Evolutionary conservation across 2,329 filamentous ascomycete species (phyloP).

Genomic region (Trichoderma lentiforme): DNA sequence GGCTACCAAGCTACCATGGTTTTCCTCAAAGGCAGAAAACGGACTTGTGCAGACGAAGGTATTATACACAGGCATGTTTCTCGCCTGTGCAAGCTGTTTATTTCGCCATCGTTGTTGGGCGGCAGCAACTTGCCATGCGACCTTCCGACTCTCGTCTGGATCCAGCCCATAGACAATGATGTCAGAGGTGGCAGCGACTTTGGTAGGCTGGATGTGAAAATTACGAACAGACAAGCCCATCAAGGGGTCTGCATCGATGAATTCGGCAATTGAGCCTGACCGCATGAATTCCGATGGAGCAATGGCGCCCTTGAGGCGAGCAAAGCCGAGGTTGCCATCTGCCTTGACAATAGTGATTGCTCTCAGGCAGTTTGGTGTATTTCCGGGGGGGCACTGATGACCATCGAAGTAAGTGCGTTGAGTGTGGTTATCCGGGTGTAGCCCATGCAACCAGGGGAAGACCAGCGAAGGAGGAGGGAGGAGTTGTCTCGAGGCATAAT

Average conservation of each 20-base stretch:
- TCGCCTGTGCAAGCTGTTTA: constrained; percentile 55
- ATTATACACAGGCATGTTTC: constrained; percentile 66
- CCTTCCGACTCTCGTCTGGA: constrained; percentile 54
- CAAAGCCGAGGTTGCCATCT: constrained; percentile 69
- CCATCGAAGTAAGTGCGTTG: constrained; percentile 88
- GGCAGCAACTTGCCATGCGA: constrained; percentile 65
- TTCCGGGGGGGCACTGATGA: constrained; percentile 66
- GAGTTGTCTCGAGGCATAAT: constrained; percentile 73
- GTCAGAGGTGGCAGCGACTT: constrained; percentile 83
- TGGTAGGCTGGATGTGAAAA: constrained; percentile 93
- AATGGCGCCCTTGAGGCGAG: constrained; percentile 83
- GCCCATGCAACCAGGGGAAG: constrained; percentile 93
- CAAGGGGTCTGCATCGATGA: constrained; percentile 78
- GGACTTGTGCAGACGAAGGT: constrained; percentile 71
- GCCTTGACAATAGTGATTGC: constrained; percentile 85
- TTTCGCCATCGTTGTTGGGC: constrained; percentile 76
- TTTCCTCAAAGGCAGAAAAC: constrained; percentile 69
- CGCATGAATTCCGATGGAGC: constrained; percentile 76
- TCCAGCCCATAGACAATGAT: constrained; percentile 88
- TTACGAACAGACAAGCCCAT: constrained; percentile 95
- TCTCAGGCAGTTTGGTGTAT: constrained; percentile 69
- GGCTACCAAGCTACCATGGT: constrained; percentile 68
- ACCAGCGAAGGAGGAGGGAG: constrained; percentile 81
- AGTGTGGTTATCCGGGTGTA: constrained; percentile 83
- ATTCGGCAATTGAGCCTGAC: constrained; percentile 50